These are phyloP conservation scores for Vigna mungo DNA, from an alignment of 306 rosid species.

Conservation along the genomic window DNA sequence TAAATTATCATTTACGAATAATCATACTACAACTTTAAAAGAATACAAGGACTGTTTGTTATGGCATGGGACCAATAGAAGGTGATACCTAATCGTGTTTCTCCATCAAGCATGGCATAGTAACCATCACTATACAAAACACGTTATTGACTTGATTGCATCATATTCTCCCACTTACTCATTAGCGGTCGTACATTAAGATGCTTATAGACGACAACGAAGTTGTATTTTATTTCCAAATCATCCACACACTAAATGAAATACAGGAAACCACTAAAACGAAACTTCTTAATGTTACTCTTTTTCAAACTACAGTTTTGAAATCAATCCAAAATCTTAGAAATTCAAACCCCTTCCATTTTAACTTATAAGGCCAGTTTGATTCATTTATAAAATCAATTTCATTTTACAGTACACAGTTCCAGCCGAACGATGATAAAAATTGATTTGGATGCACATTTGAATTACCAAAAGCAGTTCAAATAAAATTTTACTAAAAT, in stretches of 20 bases:
- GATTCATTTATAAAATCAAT: background rate
- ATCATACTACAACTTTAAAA: background rate
- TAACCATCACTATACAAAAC: background rate
- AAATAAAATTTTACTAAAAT: too few relatives aligned
- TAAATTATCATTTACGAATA: too few relatives aligned
- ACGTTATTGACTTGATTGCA: constrained; percentile 11
- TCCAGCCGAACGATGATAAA: background rate
- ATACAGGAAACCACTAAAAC: background rate
- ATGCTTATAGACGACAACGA: background rate
- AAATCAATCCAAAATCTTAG: background rate
- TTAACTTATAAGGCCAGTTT: background rate
- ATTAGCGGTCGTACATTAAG: background rate
- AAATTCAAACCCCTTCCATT: background rate
- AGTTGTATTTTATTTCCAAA: background rate
- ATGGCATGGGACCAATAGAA: background rate
- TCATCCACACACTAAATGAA: background rate
- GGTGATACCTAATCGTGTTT: background rate
- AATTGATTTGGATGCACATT: too few relatives aligned
- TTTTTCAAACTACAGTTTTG: background rate
- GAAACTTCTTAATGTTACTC: background rate
- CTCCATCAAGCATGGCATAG: background rate
- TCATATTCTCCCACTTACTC: constrained; percentile 7
- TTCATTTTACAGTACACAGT: background rate
- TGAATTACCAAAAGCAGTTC: too few relatives aligned
- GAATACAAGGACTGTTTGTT: background rate